Conservation (phyloP, 495 filamentous ascomycete species). For the Aspergillus mulundensis region DNA sequence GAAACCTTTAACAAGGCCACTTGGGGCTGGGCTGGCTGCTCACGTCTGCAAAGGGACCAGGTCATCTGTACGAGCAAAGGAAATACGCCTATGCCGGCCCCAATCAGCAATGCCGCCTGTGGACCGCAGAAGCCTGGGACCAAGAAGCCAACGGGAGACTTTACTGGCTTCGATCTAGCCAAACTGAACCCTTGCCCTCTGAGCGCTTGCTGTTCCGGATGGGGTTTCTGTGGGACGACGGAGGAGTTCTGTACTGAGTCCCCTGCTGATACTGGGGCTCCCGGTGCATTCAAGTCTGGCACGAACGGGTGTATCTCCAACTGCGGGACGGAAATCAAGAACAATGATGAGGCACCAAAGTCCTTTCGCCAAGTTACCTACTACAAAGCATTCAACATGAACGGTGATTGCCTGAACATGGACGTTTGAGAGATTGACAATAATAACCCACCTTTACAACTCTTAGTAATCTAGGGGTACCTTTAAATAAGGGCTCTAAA, state of each 20-base stretch:
- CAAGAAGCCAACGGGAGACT: no score
- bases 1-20: background rate
- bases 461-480: no score
- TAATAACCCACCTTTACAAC: no score
- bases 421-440: no score
- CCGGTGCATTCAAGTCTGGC: conserved; percentile 28
- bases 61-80: background rate
- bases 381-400: no score
- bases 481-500: no score
- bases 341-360: no score
- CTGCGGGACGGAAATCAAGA: conserved; percentile 42
- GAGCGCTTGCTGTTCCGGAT: conserved; percentile 30
- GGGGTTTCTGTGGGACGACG: conserved; percentile 33
- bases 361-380: no score
- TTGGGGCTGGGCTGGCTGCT: background rate
- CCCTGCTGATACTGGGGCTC: conserved; percentile 20
- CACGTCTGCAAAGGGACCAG: background rate
- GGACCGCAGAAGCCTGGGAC: conserved; percentile 29
- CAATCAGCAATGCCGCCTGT: background rate
- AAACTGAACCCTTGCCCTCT: conserved; percentile 25
- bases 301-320: conserved; percentile 45
- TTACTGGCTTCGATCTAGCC: no score
- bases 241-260: conserved; percentile 41
- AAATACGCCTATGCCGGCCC: background rate
- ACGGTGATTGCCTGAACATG: no score